Evolutionary conservation across 176 grass and related monocot genomes (phyloP).

Genomic region (Metroxylon sagu): DNA sequence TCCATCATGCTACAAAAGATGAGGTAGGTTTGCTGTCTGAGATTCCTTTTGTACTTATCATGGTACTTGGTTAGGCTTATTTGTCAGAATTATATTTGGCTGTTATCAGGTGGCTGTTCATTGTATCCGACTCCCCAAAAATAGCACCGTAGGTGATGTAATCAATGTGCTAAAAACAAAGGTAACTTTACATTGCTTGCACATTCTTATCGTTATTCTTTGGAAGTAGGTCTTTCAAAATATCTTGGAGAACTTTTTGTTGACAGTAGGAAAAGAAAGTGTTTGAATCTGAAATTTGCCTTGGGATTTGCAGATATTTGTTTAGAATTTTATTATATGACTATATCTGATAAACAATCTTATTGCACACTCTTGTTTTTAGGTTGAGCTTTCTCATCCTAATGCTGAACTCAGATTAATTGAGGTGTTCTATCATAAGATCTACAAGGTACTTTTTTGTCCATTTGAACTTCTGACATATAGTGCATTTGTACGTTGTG

Average conservation of each 20-base stretch:
- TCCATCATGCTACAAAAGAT: slow-evolving; percentile 40
- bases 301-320: too few species aligned
- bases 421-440: slow-evolving; percentile 47
- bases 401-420: slow-evolving; percentile 52
- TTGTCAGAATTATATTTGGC: slow-evolving; percentile 1
- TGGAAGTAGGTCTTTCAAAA: too few species aligned
- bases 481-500: too few species aligned
- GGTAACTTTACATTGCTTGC: slow-evolving; percentile 21
- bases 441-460: slow-evolving; percentile 45
- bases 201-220: too few species aligned
- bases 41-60: slow-evolving; percentile 11
- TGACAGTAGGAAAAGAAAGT: too few species aligned
- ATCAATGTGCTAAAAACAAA: slow-evolving; percentile 58
- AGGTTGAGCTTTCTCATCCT: slow-evolving; percentile 47
- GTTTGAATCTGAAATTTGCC: too few species aligned
- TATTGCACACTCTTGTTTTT: slow-evolving; percentile 2
- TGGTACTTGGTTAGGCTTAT: background rate
- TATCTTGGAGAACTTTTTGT: too few species aligned
- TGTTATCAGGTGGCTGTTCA: slow-evolving; percentile 41
- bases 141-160: slow-evolving; percentile 36
- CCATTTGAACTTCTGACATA: background rate
- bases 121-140: slow-evolving; percentile 44
- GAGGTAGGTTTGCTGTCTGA: slow-evolving; percentile 33
- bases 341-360: too few species aligned
- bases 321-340: too few species aligned